phyloP scores from a whole-genome alignment of 805 yeast species.

The Hanseniaspora valbyensis region DNA sequence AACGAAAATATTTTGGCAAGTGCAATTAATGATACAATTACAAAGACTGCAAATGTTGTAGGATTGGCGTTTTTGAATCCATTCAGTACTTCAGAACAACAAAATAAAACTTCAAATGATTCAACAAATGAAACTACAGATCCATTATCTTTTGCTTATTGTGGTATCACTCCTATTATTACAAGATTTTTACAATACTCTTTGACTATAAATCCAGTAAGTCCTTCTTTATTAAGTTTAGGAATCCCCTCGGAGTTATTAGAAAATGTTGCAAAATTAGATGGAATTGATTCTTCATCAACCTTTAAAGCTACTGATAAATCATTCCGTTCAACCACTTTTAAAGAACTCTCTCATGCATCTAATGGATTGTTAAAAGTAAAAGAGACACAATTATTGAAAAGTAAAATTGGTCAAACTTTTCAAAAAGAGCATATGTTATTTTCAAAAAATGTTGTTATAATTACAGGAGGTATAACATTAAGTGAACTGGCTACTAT shows the following conservation, averaged over 20 bases:
- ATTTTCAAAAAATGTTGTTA: constrained; percentile 31
- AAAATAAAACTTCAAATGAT: background rate
- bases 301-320: too few relatives aligned
- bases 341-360: too few relatives aligned
- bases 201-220: background rate
- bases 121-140: background rate
- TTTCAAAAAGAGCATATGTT: background rate
- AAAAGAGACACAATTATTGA: constrained; percentile 1
- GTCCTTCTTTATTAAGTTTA: constrained; percentile 7
- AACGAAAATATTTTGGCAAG: constrained; percentile 16
- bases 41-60: constrained; percentile 6
- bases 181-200: constrained; percentile 51
- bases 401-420: background rate
- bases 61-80: constrained; percentile 1
- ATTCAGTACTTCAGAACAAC: background rate
- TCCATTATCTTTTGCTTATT: constrained; percentile 45
- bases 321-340: too few relatives aligned
- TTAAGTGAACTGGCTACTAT: constrained; percentile 71
- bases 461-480: constrained; percentile 75
- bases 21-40: constrained; percentile 1
- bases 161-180: constrained; percentile 72
- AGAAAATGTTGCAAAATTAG: background rate
- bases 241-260: constrained; percentile 3
- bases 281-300: background rate
- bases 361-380: background rate